phyloP scores from a whole-genome alignment of 306 rosid genomes.

The Spatholobus suberectus region DNA sequence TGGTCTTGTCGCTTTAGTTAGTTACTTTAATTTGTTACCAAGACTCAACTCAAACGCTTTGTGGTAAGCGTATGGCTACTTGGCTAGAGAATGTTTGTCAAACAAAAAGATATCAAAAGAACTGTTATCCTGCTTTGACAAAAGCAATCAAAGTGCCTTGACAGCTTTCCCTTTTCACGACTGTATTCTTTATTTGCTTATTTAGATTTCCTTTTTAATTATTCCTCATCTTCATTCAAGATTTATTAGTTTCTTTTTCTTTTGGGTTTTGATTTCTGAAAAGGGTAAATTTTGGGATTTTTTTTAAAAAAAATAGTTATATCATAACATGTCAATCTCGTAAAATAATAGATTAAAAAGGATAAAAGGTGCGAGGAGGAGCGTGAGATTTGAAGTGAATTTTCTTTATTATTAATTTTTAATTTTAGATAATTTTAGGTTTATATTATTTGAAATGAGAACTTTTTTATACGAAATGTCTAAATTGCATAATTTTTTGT shows the following conservation, averaged over 20 bases:
- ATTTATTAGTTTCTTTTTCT: slow-evolving; percentile 15
- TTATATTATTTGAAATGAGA: neutral
- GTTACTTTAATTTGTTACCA: slow-evolving; percentile 43
- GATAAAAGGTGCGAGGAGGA: neutral
- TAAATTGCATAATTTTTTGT: neutral
- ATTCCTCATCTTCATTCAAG: slow-evolving; percentile 39
- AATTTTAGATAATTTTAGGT: no score
- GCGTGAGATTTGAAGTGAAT: neutral
- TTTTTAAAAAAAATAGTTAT: neutral
- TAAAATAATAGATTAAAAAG: neutral
- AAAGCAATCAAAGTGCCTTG: slow-evolving; percentile 57
- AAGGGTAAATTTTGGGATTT: neutral
- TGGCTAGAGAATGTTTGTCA: slow-evolving; percentile 51
- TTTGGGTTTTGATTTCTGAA: neutral
- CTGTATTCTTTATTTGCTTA: slow-evolving; percentile 43
- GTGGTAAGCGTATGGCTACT: slow-evolving; percentile 37
- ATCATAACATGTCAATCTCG: neutral
- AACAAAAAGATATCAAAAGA: slow-evolving; percentile 37
- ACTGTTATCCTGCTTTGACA: slow-evolving; percentile 46
- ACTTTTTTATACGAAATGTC: neutral
- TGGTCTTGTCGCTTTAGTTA: slow-evolving; percentile 46
- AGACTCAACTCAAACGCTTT: slow-evolving; percentile 31
- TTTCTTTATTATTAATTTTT: neutral
- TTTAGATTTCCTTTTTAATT: slow-evolving; percentile 33
- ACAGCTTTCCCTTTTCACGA: slow-evolving; percentile 52